Evolutionary conservation across 805 yeast genomes (phyloP).

Genomic region (Saccharomyces paradoxus): DNA sequence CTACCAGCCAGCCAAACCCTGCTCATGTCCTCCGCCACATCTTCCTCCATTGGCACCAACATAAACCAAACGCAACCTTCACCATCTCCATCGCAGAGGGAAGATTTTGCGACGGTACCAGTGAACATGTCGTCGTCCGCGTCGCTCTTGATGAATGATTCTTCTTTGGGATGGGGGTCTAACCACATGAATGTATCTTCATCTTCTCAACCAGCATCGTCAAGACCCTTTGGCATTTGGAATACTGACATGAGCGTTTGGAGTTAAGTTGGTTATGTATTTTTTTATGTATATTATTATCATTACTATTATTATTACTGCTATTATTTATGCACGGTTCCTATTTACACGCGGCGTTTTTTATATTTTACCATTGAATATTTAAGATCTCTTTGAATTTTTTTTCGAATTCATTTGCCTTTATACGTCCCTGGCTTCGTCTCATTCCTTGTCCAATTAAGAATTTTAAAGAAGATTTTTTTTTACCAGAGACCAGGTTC

Average conservation of each 20-base stretch:
- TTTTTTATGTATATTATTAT: slow-evolving; percentile 1
- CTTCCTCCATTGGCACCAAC: background rate
- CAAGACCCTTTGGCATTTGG: slow-evolving; percentile 22
- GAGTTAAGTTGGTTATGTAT: slow-evolving; percentile 18
- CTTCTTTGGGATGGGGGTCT: slow-evolving; percentile 22
- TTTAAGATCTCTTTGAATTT: slow-evolving; percentile 26
- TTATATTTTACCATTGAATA: slow-evolving; percentile 9
- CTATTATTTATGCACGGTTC: background rate
- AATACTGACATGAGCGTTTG: slow-evolving; percentile 34
- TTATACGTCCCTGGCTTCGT: slow-evolving; percentile 53
- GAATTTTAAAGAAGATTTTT: slow-evolving; percentile 57
- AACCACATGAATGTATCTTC: slow-evolving; percentile 12
- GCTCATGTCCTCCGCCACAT: background rate
- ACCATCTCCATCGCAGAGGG: slow-evolving; percentile 11
- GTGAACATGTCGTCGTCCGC: background rate
- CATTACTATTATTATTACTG: slow-evolving; percentile 1
- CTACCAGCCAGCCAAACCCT: background rate
- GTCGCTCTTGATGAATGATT: slow-evolving; percentile 12
- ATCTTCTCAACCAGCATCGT: slow-evolving; percentile 7
- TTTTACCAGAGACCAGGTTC: slow-evolving; percentile 50
- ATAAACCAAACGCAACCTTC: slow-evolving; percentile 6
- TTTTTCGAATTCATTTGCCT: slow-evolving; percentile 30
- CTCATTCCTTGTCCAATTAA: slow-evolving; percentile 83
- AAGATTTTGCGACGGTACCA: background rate
- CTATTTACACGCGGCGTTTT: background rate